These are phyloP conservation scores for Neurospora sp. DNA, from an alignment of 495 filamentous ascomycete genomes.

Conservation along the genomic window DNA sequence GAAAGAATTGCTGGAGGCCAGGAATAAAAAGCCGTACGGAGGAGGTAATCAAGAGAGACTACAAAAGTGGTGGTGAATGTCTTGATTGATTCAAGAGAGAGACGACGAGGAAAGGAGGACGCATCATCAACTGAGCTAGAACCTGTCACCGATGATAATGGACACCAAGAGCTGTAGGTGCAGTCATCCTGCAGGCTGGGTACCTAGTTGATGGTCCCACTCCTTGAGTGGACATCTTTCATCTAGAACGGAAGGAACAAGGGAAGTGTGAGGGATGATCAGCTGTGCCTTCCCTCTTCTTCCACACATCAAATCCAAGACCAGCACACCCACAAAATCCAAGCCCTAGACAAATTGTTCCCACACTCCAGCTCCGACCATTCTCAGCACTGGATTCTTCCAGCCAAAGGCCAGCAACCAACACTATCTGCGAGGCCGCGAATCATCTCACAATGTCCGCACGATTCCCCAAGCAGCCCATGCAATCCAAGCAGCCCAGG, in stretches of 20 bases:
- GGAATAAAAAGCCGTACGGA: not conserved
- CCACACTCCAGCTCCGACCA: not conserved
- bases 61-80: not conserved
- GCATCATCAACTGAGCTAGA: too few relatives aligned
- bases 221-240: not conserved
- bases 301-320: not conserved
- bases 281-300: not conserved
- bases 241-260: not conserved
- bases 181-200: not conserved
- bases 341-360: not conserved
- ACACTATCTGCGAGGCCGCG: not conserved
- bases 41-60: not conserved
- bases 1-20: not conserved
- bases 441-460: not conserved
- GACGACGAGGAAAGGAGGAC: not conserved
- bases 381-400: not conserved
- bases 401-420: not conserved
- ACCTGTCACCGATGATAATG: too few relatives aligned
- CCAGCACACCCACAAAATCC: not conserved
- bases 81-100: not conserved
- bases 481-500: not conserved
- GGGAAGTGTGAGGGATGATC: not conserved
- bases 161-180: too few relatives aligned
- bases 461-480: not conserved
- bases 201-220: not conserved